Conservation (phyloP, 78 protist species). For the Speleostelium caveatum region DNA sequence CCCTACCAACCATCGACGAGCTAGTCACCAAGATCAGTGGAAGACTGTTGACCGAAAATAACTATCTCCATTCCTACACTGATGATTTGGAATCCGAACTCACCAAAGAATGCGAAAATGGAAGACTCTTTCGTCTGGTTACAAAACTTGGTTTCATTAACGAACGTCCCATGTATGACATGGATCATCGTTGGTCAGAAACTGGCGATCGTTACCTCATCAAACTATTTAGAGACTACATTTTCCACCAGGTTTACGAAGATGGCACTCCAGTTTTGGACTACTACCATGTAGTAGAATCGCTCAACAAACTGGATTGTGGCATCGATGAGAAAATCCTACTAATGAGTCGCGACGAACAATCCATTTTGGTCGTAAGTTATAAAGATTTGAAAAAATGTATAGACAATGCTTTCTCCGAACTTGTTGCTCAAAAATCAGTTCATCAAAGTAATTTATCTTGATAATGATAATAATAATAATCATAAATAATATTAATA, state of each 20-base stretch:
- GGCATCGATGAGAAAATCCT: conserved; percentile 82
- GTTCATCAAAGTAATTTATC: no score
- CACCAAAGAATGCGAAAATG: conserved; percentile 85
- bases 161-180: conserved; percentile 83
- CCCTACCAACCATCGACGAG: conserved; percentile 50
- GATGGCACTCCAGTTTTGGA: conserved; percentile 85
- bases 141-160: conserved; percentile 85
- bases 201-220: conserved; percentile 89
- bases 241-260: conserved; percentile 91
- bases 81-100: conserved; percentile 84
- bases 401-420: conserved; percentile 69
- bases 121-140: conserved; percentile 87
- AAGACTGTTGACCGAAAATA: conserved; percentile 30
- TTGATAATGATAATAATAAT: conserved; percentile 3
- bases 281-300: conserved; percentile 87
- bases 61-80: conserved; percentile 54
- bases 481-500: conserved; percentile 1
- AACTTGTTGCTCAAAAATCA: conserved; percentile 65
- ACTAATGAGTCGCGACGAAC: conserved; percentile 87
- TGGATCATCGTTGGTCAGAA: conserved; percentile 88
- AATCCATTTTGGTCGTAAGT: conserved; percentile 85
- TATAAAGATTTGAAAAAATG: conserved; percentile 88
- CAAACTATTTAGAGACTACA: conserved; percentile 88
- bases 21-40: conserved; percentile 43
- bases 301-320: conserved; percentile 91